Evolutionary conservation across 768 basidiomycete genomes (phyloP), one percentile per base, ranked within the genome.

Genomic region (Russula foetens): DNA sequence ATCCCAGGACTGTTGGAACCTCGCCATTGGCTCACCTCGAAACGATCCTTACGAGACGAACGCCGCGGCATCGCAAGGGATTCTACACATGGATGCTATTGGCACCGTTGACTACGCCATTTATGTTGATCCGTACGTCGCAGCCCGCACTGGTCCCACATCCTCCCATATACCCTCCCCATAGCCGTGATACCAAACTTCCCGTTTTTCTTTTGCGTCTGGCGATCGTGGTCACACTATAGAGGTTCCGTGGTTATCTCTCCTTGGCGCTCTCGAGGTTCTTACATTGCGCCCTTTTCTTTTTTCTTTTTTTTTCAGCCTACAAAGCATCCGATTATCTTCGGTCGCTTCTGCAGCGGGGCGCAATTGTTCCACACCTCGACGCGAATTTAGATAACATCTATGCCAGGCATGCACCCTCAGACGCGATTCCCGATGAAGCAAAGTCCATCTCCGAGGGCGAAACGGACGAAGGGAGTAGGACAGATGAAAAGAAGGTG

Each of bases 211-310:
- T 92, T 88, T 72, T 90, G 88, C 66, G 81, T 77, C 11, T 92
- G 90, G 90, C 79, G 90, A 46, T 84, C 88, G 45, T 92, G 89
- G 89, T 86, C 84, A 43, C 90, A 92, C 71, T 92, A 86, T 69
- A 81, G 77, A 79, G 88, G 89, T 88, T 59, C 41, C 55, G 19
- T 59, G 19, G 1, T 2, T 29, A 17, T 46, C 46, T 45, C n/a
- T 15, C 26, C n/a, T 29, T 29, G 44, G 35, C 24, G 48, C n/a
- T 44, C 19, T 24, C 14, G 45, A 39, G 48, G 62, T 53, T 45
- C 56, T 48, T 52, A 19, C 45, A 21, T 1, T 26, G 4, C 23
- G 58, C 41, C 52, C 29, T 33, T 19, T 3, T 2, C 14, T 35
- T 11, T 41, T 60, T 43, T 3, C 2, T 35, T 35, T 11, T 41